Base-by-base conservation (phyloP, 2,329 filamentous ascomycete species). In the Alternaria sp. region DNA sequence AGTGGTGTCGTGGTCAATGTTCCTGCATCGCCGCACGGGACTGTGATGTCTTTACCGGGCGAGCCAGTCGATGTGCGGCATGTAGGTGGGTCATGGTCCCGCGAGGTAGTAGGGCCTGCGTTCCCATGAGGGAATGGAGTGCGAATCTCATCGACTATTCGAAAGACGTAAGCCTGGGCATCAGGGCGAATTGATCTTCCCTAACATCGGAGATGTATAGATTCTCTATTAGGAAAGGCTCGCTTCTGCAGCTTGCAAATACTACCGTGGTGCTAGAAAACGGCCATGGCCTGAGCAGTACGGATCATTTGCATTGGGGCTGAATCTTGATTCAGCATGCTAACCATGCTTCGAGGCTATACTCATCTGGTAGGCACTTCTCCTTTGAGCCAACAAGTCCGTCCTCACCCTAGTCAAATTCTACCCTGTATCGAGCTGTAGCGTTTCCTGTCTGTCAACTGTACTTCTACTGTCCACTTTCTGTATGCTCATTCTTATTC, bases 231-330 rank as follows among this genome's bases (percentile, higher is more conserved):
- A 68, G 78, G 79, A 74, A 75, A 77, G 74, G 75, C 67, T 77
- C 75, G 78, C 76, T 76, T 72, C 79, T 81, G 80, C 80, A 81
- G 79, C 79, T 78, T 78, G 72, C 79, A 78, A 80, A 79, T 80
- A 77, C 77, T 78, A 81, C 78, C 75, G 74, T 79, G 74, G 76
- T 78, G 77, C 77, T 79, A 76, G 75, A 76, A 69, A 74, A 76
- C 70, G 75, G 75, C 61, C 74, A 75, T 79, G 78, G 79, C 74
- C 79, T 81, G 78, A 81, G 79, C 78, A 77, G 80, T 80, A 77
- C 78, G 74, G 69, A 78, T 73, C 69, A 70, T 69, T 73, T 71
- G 77, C 71, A 75, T 70, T 72, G 79, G 80, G 80, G 79, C 80
- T 81, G 79, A 81, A 78, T 79, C 73, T 74, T 77, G 76, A 78